Evolutionary conservation across 495 filamentous ascomycete genomes (phyloP).

Genomic region (Hypoxylon perforatum): DNA sequence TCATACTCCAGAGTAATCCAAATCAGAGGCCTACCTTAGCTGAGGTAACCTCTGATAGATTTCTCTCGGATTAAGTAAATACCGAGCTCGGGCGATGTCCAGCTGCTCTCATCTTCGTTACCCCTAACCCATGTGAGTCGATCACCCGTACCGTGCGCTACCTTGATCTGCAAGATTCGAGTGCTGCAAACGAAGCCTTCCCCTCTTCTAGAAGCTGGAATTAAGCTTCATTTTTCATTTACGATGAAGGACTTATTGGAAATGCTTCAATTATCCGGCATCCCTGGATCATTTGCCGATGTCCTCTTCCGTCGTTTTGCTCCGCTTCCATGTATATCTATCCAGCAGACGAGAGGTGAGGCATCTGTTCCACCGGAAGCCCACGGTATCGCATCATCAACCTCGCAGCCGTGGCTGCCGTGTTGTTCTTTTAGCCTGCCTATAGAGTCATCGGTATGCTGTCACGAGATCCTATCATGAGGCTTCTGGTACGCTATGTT

Average conservation of each 20-base stretch:
- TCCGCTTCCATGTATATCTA: conserved; percentile 30
- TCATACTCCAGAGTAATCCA: background rate
- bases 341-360: conserved; percentile 13
- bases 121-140: conserved; percentile 36
- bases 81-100: conserved; percentile 4
- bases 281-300: conserved; percentile 34
- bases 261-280: conserved; percentile 43
- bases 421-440: conserved; percentile 21
- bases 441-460: conserved; percentile 21
- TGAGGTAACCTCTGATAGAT: no score
- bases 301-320: conserved; percentile 13
- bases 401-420: conserved; percentile 16
- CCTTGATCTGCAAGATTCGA: background rate
- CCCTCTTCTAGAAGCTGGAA: conserved; percentile 33
- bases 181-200: conserved; percentile 21
- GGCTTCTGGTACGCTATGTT: conserved; percentile 17
- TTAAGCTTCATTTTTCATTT: conserved; percentile 36
- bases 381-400: conserved; percentile 13
- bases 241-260: conserved; percentile 32
- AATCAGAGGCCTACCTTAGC: background rate
- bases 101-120: conserved; percentile 1
- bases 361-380: conserved; percentile 8
- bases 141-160: conserved; percentile 20
- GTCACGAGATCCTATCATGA: conserved; percentile 35
- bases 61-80: conserved; percentile 5